Evolutionary conservation across 495 filamentous ascomycete genomes (phyloP).

Genomic region (Daldinia childiae): DNA sequence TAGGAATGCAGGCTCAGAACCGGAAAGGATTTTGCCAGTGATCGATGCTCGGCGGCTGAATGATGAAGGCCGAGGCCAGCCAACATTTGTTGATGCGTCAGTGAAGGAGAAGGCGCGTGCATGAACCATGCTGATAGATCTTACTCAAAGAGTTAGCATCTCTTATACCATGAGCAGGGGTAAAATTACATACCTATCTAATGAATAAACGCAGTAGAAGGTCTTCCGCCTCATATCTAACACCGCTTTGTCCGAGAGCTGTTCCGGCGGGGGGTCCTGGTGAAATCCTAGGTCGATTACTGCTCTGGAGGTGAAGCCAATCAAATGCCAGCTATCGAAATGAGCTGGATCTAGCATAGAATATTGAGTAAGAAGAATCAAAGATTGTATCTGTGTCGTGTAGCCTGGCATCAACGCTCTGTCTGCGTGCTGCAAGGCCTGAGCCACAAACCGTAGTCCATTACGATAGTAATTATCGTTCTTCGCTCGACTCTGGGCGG

Average conservation of each 20-base stretch:
- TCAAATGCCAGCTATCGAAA: constrained; percentile 90
- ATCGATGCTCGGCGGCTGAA: constrained; percentile 49
- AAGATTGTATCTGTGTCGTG: constrained; percentile 80
- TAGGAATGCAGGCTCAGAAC: constrained; percentile 64
- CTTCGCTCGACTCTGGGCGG: constrained; percentile 72
- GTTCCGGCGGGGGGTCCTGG: constrained; percentile 80
- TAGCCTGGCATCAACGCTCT: constrained; percentile 84
- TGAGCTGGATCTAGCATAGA: constrained; percentile 86
- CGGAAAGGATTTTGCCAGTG: constrained; percentile 54
- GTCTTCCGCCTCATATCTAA: constrained; percentile 80
- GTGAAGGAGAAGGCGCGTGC: constrained; percentile 88
- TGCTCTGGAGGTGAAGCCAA: constrained; percentile 85
- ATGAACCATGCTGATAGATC: constrained; percentile 82
- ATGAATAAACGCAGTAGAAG: constrained; percentile 85
- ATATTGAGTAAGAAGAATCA: constrained; percentile 86
- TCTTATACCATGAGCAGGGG: neutral
- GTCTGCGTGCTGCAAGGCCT: constrained; percentile 79
- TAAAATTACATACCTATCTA: constrained; percentile 73
- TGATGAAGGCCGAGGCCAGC: constrained; percentile 54
- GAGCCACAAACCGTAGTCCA: constrained; percentile 71
- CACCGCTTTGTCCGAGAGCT: constrained; percentile 66
- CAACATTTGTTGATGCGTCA: constrained; percentile 83
- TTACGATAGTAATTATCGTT: constrained; percentile 71
- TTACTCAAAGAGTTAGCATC: constrained; percentile 46
- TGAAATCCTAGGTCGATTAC: constrained; percentile 89